A percentile compares a stretch with the other conserved stretches of the same genome.
Evolutionary conservation across 2,329 filamentous ascomycete genomes (phyloP).

Genomic region (Zalaria sp.): DNA sequence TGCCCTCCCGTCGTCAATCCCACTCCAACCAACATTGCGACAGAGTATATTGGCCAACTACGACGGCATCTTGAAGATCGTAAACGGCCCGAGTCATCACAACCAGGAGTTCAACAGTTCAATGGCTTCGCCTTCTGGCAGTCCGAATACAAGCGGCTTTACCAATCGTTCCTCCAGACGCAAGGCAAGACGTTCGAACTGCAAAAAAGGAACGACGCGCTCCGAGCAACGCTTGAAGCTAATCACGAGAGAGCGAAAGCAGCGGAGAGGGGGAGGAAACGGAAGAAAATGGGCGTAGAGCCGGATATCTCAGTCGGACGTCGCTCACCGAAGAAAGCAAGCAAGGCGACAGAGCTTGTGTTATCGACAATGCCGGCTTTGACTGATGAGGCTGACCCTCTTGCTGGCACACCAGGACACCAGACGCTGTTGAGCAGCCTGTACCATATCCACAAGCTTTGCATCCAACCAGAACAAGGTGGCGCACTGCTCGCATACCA

Average conservation of each 20-base stretch:
- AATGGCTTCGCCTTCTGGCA: neutral
- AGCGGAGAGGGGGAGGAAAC: neutral
- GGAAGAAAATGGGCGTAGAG: neutral
- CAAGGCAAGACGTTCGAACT: neutral
- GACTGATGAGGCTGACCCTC: too few relatives aligned
- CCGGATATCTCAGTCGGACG: neutral
- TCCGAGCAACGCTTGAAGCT: neutral
- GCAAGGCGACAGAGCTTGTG: too few relatives aligned
- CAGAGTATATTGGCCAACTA: constrained; percentile 13
- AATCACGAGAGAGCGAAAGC: neutral
- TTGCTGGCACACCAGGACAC: too few relatives aligned
- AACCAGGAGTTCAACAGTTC: neutral
- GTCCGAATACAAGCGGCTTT: neutral
- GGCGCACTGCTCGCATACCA: too few relatives aligned
- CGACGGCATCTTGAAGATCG: constrained; percentile 19
- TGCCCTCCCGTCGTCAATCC: too few relatives aligned
- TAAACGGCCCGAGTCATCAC: neutral
- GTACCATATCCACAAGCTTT: too few relatives aligned
- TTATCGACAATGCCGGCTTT: too few relatives aligned
- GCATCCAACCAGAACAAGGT: too few relatives aligned
- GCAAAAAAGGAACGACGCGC: neutral
- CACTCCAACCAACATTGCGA: constrained; percentile 4
- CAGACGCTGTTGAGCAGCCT: too few relatives aligned
- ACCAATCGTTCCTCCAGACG: neutral
- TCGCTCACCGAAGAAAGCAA: too few relatives aligned